phyloP scores from a whole-genome alignment of 148 eudicot species.

The Rhododendron vialii region DNA sequence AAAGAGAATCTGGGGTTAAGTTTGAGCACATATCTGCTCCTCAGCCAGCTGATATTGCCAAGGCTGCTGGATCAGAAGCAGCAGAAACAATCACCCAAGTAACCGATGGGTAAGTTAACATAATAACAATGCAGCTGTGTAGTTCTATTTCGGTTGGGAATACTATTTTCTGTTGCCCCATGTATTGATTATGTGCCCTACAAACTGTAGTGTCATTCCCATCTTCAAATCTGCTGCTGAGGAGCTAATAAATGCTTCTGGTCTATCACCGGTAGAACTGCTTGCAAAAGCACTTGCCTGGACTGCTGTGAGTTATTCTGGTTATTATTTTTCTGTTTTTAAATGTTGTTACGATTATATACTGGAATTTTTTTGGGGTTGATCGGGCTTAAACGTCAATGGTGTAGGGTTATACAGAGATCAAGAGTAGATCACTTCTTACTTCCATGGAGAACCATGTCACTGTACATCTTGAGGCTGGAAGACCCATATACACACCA shows the following conservation, averaged over 20 bases:
- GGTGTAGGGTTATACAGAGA: constrained; percentile 80
- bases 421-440: constrained; percentile 78
- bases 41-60: constrained; percentile 92
- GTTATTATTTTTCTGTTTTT: background rate
- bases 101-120: constrained; percentile 55
- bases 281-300: constrained; percentile 94
- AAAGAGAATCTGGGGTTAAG: constrained; percentile 90
- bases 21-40: constrained; percentile 92
- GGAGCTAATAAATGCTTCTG: constrained; percentile 65
- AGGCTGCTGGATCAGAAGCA: constrained; percentile 77
- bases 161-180: background rate
- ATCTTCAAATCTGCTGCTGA: constrained; percentile 87
- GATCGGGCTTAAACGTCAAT: background rate
- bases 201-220: constrained; percentile 70
- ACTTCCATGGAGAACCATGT: constrained; percentile 72
- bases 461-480: constrained; percentile 72
- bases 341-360: background rate
- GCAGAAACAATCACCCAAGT: constrained; percentile 56
- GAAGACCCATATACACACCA: constrained; percentile 60
- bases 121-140: background rate
- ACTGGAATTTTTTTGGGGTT: background rate
- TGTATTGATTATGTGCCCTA: background rate
- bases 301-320: constrained; percentile 55
- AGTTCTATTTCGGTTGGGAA: background rate
- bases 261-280: constrained; percentile 64